Conservation (phyloP, 495 filamentous ascomycete genomes). For the Neurospora sp. region DNA sequence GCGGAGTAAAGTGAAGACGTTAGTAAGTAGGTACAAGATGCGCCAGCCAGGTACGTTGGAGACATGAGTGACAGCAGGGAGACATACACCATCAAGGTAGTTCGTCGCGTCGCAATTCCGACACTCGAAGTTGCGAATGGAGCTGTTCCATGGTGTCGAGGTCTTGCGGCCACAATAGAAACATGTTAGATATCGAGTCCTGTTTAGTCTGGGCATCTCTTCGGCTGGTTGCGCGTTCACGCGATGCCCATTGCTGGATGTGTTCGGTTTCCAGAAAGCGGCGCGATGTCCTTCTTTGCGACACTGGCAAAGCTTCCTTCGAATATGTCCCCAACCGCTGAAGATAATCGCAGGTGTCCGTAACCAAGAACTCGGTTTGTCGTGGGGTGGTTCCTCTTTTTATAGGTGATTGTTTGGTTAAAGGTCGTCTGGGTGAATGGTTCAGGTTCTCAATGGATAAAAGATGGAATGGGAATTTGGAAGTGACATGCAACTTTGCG, state of each 20-base stretch:
- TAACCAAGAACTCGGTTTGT: not conserved
- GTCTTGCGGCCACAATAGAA: conserved; percentile 67
- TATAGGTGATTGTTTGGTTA: not conserved
- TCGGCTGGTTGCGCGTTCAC: conserved; percentile 4
- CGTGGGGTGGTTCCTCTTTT: not conserved
- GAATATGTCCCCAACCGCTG: not conserved
- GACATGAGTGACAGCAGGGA: not conserved
- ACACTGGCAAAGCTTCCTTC: not conserved
- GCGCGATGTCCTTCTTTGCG: not conserved
- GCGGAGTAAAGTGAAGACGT: not conserved
- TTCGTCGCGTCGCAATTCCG: conserved; percentile 69
- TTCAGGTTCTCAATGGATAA: not conserved
- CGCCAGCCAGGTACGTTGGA: not conserved
- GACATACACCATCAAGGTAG: conserved; percentile 57
- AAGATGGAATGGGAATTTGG: not conserved
- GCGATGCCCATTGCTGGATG: not conserved
- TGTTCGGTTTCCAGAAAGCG: not conserved
- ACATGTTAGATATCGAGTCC: conserved; percentile 44
- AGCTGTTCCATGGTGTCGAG: conserved; percentile 39
- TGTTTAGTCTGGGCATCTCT: conserved; percentile 19
- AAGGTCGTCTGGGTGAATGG: not conserved
- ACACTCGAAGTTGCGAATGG: conserved; percentile 55
- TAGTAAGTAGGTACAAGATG: not conserved
- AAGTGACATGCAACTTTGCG: not conserved
- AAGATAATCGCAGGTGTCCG: not conserved